Evolutionary conservation across 192 early-diverging fungal species (phyloP), one percentile per base, ranked within the genome.

Genomic region (Chytriomyces hyalinus): DNA sequence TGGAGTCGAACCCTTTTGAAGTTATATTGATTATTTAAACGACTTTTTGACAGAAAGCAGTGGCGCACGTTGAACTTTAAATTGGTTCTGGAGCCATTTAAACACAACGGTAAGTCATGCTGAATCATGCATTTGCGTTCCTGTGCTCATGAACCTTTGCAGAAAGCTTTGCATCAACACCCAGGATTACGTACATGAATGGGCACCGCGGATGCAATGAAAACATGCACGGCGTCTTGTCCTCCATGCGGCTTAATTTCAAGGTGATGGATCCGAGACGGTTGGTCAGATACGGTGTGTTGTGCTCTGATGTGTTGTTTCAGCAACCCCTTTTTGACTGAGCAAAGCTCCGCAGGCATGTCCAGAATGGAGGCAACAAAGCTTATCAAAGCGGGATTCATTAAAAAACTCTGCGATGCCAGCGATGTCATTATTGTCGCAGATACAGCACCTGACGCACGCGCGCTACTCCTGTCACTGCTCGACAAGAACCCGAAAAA

Each of bases 181-280:
- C 68, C 24, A 47, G 68, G 7, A 57, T 70, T 2, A 26, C 24
- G 1, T 70, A 70, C 49, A 28, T 70, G 11, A 70, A 70, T 26
- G 49, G 68, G 7, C 68, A 70, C 53, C 46, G 68, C 22, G 68
- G 68, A 47, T 70, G 68, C 47, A 53, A n/a, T 50, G 68, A 70
- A 53, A 70, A 70, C 26, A 11, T 70, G 49, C 68, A 70, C 45
- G 68, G 20, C 47, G 68, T 70, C 49, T 20, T 70, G 8, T 26
- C 49, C n/a, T n/a, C 11, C 6, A 13, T 70, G 10, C 11, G 26
- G 22, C 26, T 49, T 47, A 70, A 70, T 50, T 70, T 70, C 49
- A 49, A 57, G 20, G 45, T 70, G 6, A 2, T 70, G 10, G 47
- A 70, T 53, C 68, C 68, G 11, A 13, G 49, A 49, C 28, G n/a